Conservation (phyloP, 2,329 filamentous ascomycete species). For the Neopestalotiopsis rosae region DNA sequence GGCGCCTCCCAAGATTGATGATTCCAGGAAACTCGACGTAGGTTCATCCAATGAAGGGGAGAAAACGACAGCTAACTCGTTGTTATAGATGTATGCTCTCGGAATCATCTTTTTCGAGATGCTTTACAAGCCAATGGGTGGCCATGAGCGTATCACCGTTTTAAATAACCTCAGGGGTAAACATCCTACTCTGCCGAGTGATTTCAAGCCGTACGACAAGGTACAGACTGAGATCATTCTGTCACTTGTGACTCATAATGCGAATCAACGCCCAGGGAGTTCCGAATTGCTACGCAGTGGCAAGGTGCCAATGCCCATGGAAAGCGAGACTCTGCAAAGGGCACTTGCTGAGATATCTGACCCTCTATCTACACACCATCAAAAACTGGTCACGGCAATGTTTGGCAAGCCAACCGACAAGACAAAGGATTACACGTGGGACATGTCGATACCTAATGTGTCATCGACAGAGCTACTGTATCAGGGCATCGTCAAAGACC, state of each 20-base stretch:
- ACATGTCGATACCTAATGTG: slow-evolving; percentile 64
- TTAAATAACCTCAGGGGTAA: slow-evolving; percentile 73
- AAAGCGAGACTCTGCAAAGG: slow-evolving; percentile 87
- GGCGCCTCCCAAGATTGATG: slow-evolving; percentile 16
- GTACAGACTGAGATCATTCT: slow-evolving; percentile 80
- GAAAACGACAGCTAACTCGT: slow-evolving; percentile 22
- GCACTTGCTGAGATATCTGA: slow-evolving; percentile 83
- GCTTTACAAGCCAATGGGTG: slow-evolving; percentile 72
- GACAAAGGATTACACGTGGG: slow-evolving; percentile 82
- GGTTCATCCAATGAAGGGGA: slow-evolving; percentile 38
- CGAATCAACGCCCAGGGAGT: slow-evolving; percentile 82
- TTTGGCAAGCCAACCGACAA: slow-evolving; percentile 79
- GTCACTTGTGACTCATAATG: slow-evolving; percentile 81
- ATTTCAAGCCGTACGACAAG: slow-evolving; percentile 73
- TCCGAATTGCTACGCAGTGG: slow-evolving; percentile 83
- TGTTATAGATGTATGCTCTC: slow-evolving; percentile 83
- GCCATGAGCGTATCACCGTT: slow-evolving; percentile 68
- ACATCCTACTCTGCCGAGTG: slow-evolving; percentile 70
- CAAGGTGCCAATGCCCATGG: slow-evolving; percentile 87
- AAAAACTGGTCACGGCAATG: slow-evolving; percentile 85
- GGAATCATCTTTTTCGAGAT: slow-evolving; percentile 99
- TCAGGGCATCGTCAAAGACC: slow-evolving; percentile 75
- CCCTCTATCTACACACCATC: slow-evolving; percentile 84
- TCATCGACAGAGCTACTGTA: slow-evolving; percentile 69
- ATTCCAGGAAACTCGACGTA: slow-evolving; percentile 91